Percentiles rank a stretch among this genome's conserved stretches.
These are phyloP conservation scores for Claviceps sp. DNA, from an alignment of 2,329 filamentous ascomycete species.

Conservation along the genomic window DNA sequence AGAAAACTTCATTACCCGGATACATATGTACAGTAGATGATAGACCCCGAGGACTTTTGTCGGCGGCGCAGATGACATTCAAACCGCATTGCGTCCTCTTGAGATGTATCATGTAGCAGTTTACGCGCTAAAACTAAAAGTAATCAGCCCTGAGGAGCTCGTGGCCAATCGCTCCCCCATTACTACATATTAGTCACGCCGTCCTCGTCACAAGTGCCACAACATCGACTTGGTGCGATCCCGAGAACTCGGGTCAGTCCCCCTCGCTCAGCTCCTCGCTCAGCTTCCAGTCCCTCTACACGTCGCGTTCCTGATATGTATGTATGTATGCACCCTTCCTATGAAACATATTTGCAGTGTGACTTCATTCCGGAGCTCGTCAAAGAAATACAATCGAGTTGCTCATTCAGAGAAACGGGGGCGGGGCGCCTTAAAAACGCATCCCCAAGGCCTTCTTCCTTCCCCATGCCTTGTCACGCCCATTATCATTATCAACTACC, in stretches of 20 bases:
- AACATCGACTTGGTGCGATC: neutral
- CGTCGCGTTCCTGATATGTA: neutral
- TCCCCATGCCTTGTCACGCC: neutral
- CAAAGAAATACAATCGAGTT: neutral
- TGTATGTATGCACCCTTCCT: too few relatives aligned
- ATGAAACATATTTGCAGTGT: neutral
- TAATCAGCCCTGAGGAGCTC: too few relatives aligned
- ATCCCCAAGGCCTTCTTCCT: neutral
- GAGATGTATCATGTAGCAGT: too few relatives aligned
- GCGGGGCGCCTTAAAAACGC: neutral
- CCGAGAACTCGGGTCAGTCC: neutral
- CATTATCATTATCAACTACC: conserved; percentile 11
- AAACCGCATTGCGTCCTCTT: too few relatives aligned
- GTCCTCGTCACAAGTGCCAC: neutral
- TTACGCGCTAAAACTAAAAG: too few relatives aligned
- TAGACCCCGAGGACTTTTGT: neutral
- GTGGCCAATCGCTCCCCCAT: too few relatives aligned
- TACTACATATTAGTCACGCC: neutral
- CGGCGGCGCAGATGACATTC: neutral
- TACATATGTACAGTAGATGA: too few relatives aligned
- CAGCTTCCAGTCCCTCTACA: neutral
- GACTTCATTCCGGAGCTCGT: neutral
- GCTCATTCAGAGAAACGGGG: neutral
- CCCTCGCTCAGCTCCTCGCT: neutral
- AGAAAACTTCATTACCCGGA: too few relatives aligned